A percentile compares a stretch with the other conserved stretches of the same genome.
phyloP scores from a whole-genome alignment of 768 basidiomycete genomes.

The Hemileccinum rubropunctum region DNA sequence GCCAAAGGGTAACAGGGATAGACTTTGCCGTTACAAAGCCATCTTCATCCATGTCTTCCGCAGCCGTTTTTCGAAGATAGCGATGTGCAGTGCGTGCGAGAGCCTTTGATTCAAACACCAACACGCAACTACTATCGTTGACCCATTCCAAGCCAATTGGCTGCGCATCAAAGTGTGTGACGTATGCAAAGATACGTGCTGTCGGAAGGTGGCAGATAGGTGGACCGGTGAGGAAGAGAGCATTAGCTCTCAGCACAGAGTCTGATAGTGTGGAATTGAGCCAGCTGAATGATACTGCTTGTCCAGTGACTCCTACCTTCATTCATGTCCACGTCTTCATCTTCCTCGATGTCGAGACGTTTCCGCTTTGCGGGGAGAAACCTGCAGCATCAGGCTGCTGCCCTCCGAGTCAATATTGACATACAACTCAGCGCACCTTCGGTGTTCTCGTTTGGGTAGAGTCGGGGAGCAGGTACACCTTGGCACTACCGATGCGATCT shows the following conservation, averaged over 20 bases:
- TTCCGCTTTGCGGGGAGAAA: slow-evolving; percentile 40
- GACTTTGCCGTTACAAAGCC: slow-evolving; percentile 63
- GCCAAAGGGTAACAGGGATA: slow-evolving; percentile 74
- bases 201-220: slow-evolving; percentile 78
- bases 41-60: slow-evolving; percentile 51
- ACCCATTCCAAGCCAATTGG: slow-evolving; percentile 86
- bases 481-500: slow-evolving; percentile 66
- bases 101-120: slow-evolving; percentile 63
- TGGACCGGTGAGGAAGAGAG: slow-evolving; percentile 66
- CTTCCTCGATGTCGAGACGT: slow-evolving; percentile 41
- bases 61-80: slow-evolving; percentile 47
- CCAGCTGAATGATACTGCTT: not conserved
- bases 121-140: slow-evolving; percentile 76
- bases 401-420: slow-evolving; percentile 35
- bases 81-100: slow-evolving; percentile 52
- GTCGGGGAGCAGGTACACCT: slow-evolving; percentile 78
- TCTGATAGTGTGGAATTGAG: slow-evolving; percentile 33
- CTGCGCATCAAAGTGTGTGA: slow-evolving; percentile 69
- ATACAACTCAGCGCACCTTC: slow-evolving; percentile 66
- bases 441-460: slow-evolving; percentile 53
- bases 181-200: slow-evolving; percentile 75
- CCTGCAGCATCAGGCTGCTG: slow-evolving; percentile 44
- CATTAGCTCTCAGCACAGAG: slow-evolving; percentile 53
- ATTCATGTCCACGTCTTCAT: slow-evolving; percentile 35
- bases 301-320: slow-evolving; percentile 28